Conservation (phyloP, 257 asterid genomes). For the Scutellaria baicalensis region DNA sequence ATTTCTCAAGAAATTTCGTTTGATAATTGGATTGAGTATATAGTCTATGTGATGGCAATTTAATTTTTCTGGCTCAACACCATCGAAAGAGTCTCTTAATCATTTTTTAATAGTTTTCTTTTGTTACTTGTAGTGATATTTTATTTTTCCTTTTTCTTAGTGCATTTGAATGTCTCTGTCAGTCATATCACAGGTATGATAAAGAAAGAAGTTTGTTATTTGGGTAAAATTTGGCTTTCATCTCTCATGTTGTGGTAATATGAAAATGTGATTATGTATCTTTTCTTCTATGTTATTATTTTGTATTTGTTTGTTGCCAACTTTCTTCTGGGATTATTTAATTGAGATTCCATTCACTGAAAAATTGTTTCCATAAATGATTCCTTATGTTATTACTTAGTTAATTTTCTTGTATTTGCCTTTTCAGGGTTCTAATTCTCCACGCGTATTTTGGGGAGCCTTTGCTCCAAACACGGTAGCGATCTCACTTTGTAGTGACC, state of each 20-base stretch:
- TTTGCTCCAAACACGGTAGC: slow-evolving; percentile 68
- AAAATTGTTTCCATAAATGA: not conserved
- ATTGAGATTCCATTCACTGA: not conserved
- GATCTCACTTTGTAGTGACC: slow-evolving; percentile 1
- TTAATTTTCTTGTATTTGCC: not conserved
- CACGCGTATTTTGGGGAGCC: slow-evolving; percentile 79
- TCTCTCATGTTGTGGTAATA: not conserved
- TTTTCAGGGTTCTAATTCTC: slow-evolving; percentile 68
- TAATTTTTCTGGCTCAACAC: not conserved
- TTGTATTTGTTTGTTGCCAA: not conserved
- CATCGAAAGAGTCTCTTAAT: not conserved
- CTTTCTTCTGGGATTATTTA: not conserved
- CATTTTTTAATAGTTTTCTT: not conserved
- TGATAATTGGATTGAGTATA: not conserved
- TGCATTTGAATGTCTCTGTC: not conserved
- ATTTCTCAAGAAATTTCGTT: not conserved
- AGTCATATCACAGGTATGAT: not conserved
- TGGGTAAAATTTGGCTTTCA: not conserved
- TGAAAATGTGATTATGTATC: not conserved
- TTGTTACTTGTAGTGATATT: not conserved
- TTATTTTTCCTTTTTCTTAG: not conserved
- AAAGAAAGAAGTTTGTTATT: not conserved
- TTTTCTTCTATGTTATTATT: not conserved
- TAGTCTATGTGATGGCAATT: not conserved
- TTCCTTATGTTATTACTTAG: not conserved